Percentiles rank a stretch among this genome's conserved stretches.
Conservation (phyloP, 78 protist species). For the Creolimax fragrantissima region DNA sequence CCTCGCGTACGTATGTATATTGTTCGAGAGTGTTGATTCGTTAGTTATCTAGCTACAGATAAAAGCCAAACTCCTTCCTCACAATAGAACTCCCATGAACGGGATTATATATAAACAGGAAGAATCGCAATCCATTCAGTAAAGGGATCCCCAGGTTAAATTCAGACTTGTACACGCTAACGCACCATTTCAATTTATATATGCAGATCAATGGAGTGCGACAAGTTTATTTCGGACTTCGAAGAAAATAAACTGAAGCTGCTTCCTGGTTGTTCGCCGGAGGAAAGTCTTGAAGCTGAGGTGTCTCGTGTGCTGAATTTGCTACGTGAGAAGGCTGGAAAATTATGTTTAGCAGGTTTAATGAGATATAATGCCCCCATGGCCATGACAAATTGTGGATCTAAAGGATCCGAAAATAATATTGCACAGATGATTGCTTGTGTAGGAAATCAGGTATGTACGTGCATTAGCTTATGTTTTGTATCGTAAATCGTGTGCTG, state of each 20-base stretch:
- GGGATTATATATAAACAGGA: too few species aligned
- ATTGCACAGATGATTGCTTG: conserved; percentile 97
- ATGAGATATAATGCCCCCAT: conserved; percentile 80
- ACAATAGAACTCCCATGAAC: too few species aligned
- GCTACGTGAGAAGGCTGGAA: conserved; percentile 89
- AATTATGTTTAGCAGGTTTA: conserved; percentile 72
- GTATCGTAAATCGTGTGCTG: too few species aligned
- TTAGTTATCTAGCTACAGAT: too few species aligned
- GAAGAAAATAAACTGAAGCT: conserved; percentile 45
- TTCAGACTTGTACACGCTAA: too few species aligned
- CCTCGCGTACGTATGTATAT: too few species aligned
- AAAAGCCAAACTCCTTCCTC: too few species aligned
- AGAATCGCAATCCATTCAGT: too few species aligned
- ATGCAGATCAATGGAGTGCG: conserved; percentile 59
- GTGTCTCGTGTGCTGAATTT: conserved; percentile 70
- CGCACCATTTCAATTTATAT: too few species aligned
- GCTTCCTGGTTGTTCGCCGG: conserved; percentile 80
- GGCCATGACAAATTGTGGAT: conserved; percentile 98
- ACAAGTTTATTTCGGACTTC: conserved; percentile 50
- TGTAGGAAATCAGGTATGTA: conserved; percentile 80
- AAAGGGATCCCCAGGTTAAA: too few species aligned
- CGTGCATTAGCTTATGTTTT: not conserved
- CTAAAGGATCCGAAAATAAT: conserved; percentile 95
- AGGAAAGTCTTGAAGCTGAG: conserved; percentile 64
- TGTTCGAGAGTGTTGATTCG: too few species aligned